A percentile compares a stretch with the other conserved stretches of the same genome.
These are phyloP conservation scores for Myotisia sp. DNA, from an alignment of 2,329 filamentous ascomycete genomes.

Conservation along the genomic window DNA sequence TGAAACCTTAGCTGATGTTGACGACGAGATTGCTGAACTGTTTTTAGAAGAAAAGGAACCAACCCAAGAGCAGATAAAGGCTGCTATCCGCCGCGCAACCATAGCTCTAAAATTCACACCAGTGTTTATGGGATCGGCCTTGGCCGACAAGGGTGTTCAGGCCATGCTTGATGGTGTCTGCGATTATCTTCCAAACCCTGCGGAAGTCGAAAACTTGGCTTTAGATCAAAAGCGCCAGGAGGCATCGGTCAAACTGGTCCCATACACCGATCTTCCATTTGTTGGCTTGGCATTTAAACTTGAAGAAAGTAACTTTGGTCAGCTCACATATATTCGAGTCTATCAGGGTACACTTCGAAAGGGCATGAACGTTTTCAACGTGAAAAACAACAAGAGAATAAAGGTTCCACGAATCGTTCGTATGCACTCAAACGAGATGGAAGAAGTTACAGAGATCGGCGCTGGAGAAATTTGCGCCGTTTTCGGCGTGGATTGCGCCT, in stretches of 20 bases:
- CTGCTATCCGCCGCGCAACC: constrained; percentile 82
- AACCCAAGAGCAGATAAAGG: constrained; percentile 69
- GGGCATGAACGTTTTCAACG: constrained; percentile 83
- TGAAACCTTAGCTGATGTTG: constrained; percentile 90
- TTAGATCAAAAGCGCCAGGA: constrained; percentile 71
- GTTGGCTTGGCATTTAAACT: constrained; percentile 96
- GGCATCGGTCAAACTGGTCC: constrained; percentile 64
- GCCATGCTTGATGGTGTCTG: constrained; percentile 94
- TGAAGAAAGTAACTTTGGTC: constrained; percentile 96
- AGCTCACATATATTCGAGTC: constrained; percentile 94
- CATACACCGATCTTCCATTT: constrained; percentile 68
- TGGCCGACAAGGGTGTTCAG: constrained; percentile 89
- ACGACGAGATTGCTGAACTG: constrained; percentile 92
- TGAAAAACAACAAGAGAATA: constrained; percentile 86
- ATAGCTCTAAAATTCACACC: constrained; percentile 80
- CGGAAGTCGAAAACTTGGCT: constrained; percentile 76
- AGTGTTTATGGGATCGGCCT: constrained; percentile 88
- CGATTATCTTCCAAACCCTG: constrained; percentile 87
- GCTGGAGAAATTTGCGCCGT: constrained; percentile 97
- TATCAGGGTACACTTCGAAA: constrained; percentile 88
- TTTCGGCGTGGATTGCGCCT: constrained; percentile 94
- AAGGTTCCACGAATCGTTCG: constrained; percentile 93
- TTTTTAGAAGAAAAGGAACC: constrained; percentile 80
- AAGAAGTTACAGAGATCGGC: constrained; percentile 82
- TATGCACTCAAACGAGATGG: constrained; percentile 99